A percentile compares a stretch with the other conserved stretches of the same genome.
Conservation (phyloP, 306 rosid species). For the Glycine soja region DNA sequence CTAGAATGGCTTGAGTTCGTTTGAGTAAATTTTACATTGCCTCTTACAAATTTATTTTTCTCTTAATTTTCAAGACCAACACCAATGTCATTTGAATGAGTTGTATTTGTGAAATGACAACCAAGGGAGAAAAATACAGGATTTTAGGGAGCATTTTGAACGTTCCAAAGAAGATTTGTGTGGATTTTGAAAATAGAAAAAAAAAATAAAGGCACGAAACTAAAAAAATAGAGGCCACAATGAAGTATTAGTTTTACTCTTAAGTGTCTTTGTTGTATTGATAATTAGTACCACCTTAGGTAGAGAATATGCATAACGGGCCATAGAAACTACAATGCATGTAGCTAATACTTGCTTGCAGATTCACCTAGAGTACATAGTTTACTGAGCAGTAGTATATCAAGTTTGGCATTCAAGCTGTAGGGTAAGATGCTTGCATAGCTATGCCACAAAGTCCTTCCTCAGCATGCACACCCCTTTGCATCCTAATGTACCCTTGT, state of each 20-base stretch:
- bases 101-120: too few species aligned
- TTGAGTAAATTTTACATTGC: not conserved
- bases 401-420: constrained; percentile 8
- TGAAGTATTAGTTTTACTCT: not conserved
- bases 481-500: constrained; percentile 57
- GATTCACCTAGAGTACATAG: not conserved
- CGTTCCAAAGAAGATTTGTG: not conserved
- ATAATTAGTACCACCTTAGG: not conserved
- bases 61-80: not conserved
- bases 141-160: not conserved
- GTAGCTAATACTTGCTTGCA: constrained; percentile 6
- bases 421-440: constrained; percentile 59
- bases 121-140: not conserved
- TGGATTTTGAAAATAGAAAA: not conserved
- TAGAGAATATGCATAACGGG: not conserved
- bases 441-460: constrained; percentile 66
- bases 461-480: constrained; percentile 46
- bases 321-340: not conserved
- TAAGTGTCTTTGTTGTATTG: constrained; percentile 10
- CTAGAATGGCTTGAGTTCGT: not conserved
- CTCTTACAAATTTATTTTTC: not conserved
- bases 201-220: not conserved
- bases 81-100: not conserved
- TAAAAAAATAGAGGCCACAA: too few species aligned
- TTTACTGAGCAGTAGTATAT: not conserved